Base-by-base conservation (phyloP, 768 basidiomycete genomes). In the Holtermannia corniformis region DNA sequence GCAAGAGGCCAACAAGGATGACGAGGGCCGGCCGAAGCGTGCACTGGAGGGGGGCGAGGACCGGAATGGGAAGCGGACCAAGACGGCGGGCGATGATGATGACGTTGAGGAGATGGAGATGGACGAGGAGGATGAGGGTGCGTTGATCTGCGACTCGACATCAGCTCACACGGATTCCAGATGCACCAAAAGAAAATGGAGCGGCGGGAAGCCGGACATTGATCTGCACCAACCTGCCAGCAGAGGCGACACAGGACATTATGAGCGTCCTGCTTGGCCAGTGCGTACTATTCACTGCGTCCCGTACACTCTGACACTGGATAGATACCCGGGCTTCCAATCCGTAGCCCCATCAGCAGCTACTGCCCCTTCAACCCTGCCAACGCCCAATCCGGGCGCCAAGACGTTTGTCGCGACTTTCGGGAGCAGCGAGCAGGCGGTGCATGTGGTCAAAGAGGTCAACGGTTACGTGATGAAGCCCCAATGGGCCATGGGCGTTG, bases 191-290 rank as follows among this genome's bases (percentile, higher is more conserved):
- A n/a, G n/a, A n/a, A 43, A 14, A 56, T 47, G 58, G 16, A 41
- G 43, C 40, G 28, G 50, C 27, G n/a, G n/a, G n/a, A 51, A 51
- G 44, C 47, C 48, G 13, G 47, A 55, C 13, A 4, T 37, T 66
- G 23, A 60, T 66, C 32, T 68, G 63, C 41, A 83, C 86, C 51
- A 92, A 92, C 72, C 76, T 96, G 20, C 91, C 91, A 0, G 82
- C 85, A 68, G 90, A 95, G 71, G 87, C 91, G 44, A 88, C 85
- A 24, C 83, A 87, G 60, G 84, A 85, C 55, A 85, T 91, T 25
- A 78, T 96, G 23, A 80, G 82, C 3, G 86, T 90, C 16, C 74
- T 95, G 16, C 93, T 93, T 76, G 86, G 90, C 72, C 87, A 91
- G 90, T 92, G 65, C 52, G 90, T 81, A 2, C 27, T 25, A 4